These are phyloP conservation scores for Lactifluus volemus DNA, from an alignment of 768 basidiomycete genomes.

Conservation along the genomic window DNA sequence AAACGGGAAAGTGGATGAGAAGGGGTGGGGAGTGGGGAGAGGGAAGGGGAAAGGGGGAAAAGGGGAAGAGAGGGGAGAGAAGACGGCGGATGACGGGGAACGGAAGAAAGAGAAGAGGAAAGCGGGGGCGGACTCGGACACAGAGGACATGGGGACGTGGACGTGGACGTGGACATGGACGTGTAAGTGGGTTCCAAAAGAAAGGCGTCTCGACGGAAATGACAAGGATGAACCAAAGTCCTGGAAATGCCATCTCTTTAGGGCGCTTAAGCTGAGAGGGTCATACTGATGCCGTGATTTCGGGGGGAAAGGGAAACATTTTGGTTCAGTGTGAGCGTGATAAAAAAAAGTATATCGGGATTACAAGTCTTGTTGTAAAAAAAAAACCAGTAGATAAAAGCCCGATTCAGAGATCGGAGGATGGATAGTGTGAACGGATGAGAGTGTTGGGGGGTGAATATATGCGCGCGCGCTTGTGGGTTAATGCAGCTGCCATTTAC, in stretches of 20 bases:
- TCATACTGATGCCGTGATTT: neutral
- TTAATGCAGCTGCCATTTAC: constrained; percentile 1
- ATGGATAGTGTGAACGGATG: too few relatives aligned
- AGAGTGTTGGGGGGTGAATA: neutral
- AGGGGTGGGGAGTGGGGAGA: neutral
- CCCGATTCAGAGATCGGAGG: neutral
- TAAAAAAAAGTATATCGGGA: neutral
- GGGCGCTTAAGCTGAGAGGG: neutral
- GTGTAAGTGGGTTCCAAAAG: neutral
- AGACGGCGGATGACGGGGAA: neutral
- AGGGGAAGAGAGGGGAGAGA: neutral
- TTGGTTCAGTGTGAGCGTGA: neutral
- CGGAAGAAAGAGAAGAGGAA: neutral
- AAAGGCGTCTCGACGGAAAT: constrained; percentile 11
- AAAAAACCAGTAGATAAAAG: neutral
- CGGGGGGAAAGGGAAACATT: neutral
- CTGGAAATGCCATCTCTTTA: neutral
- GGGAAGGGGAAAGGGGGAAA: neutral
- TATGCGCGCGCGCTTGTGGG: neutral
- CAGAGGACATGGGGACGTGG: neutral
- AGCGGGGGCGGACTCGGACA: neutral
- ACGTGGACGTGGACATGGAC: neutral
- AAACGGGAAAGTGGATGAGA: constrained; percentile 8
- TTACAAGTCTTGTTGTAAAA: neutral
- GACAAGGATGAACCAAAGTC: neutral